Evolutionary conservation across 2,329 filamentous ascomycete species (phyloP), one percentile per base, ranked within the genome.

Genomic region (Ophiostoma montium): DNA sequence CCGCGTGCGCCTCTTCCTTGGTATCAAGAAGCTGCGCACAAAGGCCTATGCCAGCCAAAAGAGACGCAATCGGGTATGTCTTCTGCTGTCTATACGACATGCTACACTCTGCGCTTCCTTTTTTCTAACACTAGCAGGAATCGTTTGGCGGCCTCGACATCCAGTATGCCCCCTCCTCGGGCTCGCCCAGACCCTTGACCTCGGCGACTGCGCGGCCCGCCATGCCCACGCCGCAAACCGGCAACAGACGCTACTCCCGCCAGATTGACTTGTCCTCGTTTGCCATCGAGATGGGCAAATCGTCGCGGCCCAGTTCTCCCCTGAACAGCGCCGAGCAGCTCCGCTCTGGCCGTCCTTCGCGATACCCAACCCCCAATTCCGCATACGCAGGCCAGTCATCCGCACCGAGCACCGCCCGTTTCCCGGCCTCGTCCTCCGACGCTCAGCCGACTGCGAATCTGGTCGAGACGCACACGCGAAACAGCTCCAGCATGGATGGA

Each of bases 1-100:
- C 65, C 82, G 92, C 48, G 90, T 98, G 33, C 85, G 90, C 54
- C 82, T 98, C 53, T 89, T 87, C 59, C 74, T 89, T 54, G 82
- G 82, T 56, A 88, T 90, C 61, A 90, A 90, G 68, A 85, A 87
- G 63, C 70, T 92, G 50, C 74, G 86, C 55, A 87, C 82, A 50
- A 86, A 80, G 63, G 78, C 83, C 5, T 83, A 84, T 57, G 78
- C 82, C 52, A 86, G 84, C 59, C 79, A 82, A 58, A 86, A 84
- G 66, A 88, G 87, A 69, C 79, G 86, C 53, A 87, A 94, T 69
- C 77, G 90, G 70, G 89, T 94, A 49, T 35, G 56, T 36, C 3
- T 33, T 19, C 18, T 27, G 27, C 33, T 27, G 4, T 38, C 35
- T 13, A 27, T 41, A 39, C 51, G 59, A 49, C 36, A 41, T 5